phyloP scores from a whole-genome alignment of 768 basidiomycete genomes.

The Leucogyrophana mollusca region DNA sequence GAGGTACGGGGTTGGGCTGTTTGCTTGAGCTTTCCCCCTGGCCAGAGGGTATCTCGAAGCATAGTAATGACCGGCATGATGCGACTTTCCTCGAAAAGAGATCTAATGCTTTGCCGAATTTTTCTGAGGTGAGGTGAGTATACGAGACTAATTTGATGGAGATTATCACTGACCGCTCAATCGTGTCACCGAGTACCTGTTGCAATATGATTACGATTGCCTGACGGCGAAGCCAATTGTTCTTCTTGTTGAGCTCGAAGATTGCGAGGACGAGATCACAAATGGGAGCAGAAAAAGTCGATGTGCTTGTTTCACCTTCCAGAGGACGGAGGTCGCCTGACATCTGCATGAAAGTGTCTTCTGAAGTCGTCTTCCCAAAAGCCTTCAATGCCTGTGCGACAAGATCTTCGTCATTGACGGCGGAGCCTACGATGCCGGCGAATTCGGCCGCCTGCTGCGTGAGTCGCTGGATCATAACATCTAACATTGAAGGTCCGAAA shows the following conservation, averaged over 20 bases:
- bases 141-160: background rate
- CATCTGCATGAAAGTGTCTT: conserved; percentile 70
- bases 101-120: conserved; percentile 75
- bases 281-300: conserved; percentile 89
- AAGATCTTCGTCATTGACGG: conserved; percentile 79
- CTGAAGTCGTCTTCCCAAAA: conserved; percentile 61
- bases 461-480: conserved; percentile 89
- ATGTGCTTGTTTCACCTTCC: conserved; percentile 86
- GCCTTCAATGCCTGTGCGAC: conserved; percentile 77
- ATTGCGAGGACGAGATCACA: conserved; percentile 91
- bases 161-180: conserved; percentile 71
- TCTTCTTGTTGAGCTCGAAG: conserved; percentile 93
- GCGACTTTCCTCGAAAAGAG: conserved; percentile 65
- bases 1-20: conserved; percentile 63
- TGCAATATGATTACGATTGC: conserved; percentile 96
- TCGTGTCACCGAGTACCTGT: conserved; percentile 92
- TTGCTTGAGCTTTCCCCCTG: conserved; percentile 71
- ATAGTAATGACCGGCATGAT: conserved; percentile 62
- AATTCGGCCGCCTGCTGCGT: conserved; percentile 89
- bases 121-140: conserved; percentile 53
- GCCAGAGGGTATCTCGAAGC: conserved; percentile 81
- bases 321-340: conserved; percentile 77
- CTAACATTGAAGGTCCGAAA: conserved; percentile 93
- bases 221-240: conserved; percentile 94
- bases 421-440: conserved; percentile 77